Base-by-base conservation (phyloP, 2,329 filamentous ascomycete species). In the Cryphonectria nitschkei region DNA sequence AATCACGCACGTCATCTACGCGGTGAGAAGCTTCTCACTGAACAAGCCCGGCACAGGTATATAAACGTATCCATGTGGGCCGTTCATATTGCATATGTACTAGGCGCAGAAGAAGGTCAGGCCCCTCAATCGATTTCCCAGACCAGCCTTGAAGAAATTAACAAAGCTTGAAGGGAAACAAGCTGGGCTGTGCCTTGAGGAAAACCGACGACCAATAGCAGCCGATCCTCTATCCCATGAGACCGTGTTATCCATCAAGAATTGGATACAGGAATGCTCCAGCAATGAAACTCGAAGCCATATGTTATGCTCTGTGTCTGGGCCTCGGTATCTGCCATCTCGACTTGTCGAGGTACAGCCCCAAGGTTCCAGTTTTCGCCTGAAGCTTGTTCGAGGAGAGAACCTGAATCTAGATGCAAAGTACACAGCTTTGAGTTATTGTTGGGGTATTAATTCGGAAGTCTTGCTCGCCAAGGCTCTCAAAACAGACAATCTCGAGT, bases 121-220 rank as follows among this genome's bases (percentile, higher is more conserved):
- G 26, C 26, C 52, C 46, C 46, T 26, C n/a, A 8, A 29, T 7
- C 5, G 1, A 7, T 29, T 29, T 0, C 26, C 2, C 3, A 32
- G 13, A 13, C 13, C 29, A 1, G 13, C 26, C 14, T 19, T 11
- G 8, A 13, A 32, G 1, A 4, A 6, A 19, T 32, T 32, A 34
- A 58, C 54, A 22, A 19, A 34, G 5, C 2, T 5, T 19, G 7
- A 32, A 58, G 54, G 13, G 34, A 26, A 11, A 3, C 11, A 6
- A 2, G 52, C 16, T 0, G 19, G 26, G 7, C 1, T 13, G 26
- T 0, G 2, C 8, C n/a, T 26, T n/a, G 1, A n/a, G 0, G 6
- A 2, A 19, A 4, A 19, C 7, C 5, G 14, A 8, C 13, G 29
- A 2, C 54, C 26, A 7, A 34, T 58, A 8, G 54, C 54, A 34